Conservation (phyloP, 352 stramenopile genomes). For the Globisporangium paroecandrum region DNA sequence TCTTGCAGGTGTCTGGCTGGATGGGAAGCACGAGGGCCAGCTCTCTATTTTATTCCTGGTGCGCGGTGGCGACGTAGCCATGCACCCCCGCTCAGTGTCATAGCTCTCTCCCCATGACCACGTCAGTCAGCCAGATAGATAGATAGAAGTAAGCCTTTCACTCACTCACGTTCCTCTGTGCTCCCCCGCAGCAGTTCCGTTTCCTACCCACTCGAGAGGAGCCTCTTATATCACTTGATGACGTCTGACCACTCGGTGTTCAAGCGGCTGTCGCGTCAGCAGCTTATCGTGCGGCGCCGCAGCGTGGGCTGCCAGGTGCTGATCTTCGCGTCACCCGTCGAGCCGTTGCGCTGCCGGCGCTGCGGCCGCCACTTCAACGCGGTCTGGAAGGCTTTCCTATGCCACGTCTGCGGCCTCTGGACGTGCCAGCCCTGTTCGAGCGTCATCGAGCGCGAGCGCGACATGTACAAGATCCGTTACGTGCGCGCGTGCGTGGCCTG, state of each 20-base stretch:
- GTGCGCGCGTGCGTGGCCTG: constrained; percentile 46
- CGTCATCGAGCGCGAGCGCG: constrained; percentile 50
- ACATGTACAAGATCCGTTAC: constrained; percentile 42
- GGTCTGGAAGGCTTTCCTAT: constrained; percentile 45
- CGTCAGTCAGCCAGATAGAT: no score
- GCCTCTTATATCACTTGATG: constrained; percentile 26
- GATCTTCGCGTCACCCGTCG: constrained; percentile 19
- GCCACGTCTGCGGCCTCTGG: constrained; percentile 50
- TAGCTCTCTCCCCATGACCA: no score
- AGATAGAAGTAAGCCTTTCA: background rate
- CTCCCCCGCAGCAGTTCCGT: background rate
- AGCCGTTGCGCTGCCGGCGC: constrained; percentile 31
- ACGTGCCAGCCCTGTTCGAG: constrained; percentile 48
- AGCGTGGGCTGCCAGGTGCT: constrained; percentile 53
- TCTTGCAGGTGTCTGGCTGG: no score
- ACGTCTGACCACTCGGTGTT: constrained; percentile 47
- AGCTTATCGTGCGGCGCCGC: constrained; percentile 42
- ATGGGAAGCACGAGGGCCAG: no score
- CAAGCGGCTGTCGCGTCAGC: constrained; percentile 46
- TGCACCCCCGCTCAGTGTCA: no score
- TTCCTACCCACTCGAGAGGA: background rate
- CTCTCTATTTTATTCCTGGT: no score
- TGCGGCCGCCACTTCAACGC: constrained; percentile 45
- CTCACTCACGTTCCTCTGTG: background rate
- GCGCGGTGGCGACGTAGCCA: no score